phyloP scores from a whole-genome alignment of 306 rosid species.

The Cicer arietinum region DNA sequence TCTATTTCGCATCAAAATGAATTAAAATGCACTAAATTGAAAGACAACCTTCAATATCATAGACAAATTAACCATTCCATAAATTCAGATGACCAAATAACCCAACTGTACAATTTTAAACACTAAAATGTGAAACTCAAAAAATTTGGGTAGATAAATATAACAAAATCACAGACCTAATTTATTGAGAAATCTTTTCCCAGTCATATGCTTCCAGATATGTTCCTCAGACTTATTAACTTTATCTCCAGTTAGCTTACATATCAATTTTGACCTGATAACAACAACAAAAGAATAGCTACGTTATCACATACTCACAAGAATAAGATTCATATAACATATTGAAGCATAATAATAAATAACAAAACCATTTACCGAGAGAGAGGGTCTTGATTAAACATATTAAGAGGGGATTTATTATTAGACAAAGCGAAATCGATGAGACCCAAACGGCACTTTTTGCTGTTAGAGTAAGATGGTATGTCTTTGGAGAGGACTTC shows the following conservation, averaged over 20 bases:
- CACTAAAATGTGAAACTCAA: neutral
- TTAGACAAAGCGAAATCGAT: slow-evolving; percentile 70
- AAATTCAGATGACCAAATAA: too few relatives aligned
- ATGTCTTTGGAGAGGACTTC: slow-evolving; percentile 73
- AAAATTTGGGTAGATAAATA: neutral
- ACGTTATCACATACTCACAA: neutral
- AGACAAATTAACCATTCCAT: too few relatives aligned
- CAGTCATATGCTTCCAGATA: slow-evolving; percentile 95
- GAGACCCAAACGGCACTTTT: slow-evolving; percentile 91
- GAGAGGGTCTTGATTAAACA: slow-evolving; percentile 83
- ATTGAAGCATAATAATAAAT: neutral
- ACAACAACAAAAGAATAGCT: slow-evolving; percentile 5
- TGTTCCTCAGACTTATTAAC: slow-evolving; percentile 95
- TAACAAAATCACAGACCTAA: slow-evolving; percentile 63
- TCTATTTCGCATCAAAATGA: neutral
- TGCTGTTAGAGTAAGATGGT: slow-evolving; percentile 67
- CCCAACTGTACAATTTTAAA: too few relatives aligned
- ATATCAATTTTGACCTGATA: slow-evolving; percentile 79
- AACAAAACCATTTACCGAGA: slow-evolving; percentile 54
- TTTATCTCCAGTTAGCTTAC: slow-evolving; percentile 82
- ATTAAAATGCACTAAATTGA: neutral
- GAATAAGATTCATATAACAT: neutral
- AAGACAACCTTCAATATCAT: neutral
- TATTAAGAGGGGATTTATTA: slow-evolving; percentile 73
- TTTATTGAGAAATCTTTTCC: slow-evolving; percentile 87